phyloP scores from a whole-genome alignment of 2,329 filamentous ascomycete species.

The Exophiala dermatitidis region DNA sequence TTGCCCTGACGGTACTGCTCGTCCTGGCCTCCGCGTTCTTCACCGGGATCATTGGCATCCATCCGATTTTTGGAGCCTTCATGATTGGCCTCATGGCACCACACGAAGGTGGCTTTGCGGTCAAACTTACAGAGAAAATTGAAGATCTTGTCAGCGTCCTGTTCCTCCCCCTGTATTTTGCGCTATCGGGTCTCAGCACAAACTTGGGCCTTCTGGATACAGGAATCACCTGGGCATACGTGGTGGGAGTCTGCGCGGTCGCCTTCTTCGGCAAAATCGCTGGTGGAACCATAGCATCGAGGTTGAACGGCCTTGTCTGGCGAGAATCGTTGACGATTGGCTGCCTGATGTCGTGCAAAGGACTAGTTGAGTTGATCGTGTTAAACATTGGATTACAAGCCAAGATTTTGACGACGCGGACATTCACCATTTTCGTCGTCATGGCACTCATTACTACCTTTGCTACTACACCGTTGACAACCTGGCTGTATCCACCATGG shows the following conservation, averaged over 20 bases:
- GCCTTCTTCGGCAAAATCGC: constrained; percentile 81
- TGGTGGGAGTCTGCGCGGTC: constrained; percentile 70
- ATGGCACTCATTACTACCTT: constrained; percentile 89
- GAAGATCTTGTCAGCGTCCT: constrained; percentile 81
- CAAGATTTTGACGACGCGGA: constrained; percentile 68
- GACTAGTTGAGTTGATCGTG: constrained; percentile 90
- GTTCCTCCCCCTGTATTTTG: constrained; percentile 88
- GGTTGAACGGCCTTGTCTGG: constrained; percentile 72
- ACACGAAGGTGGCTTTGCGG: constrained; percentile 57
- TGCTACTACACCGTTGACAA: constrained; percentile 68
- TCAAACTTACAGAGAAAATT: constrained; percentile 85
- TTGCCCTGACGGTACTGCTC: constrained; percentile 73
- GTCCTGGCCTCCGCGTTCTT: constrained; percentile 77
- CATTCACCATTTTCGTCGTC: constrained; percentile 90
- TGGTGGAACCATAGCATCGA: constrained; percentile 72
- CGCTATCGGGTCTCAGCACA: constrained; percentile 80
- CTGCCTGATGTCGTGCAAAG: constrained; percentile 92
- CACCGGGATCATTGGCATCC: constrained; percentile 82
- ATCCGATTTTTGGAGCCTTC: constrained; percentile 92
- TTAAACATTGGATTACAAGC: constrained; percentile 74
- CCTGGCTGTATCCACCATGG: constrained; percentile 66
- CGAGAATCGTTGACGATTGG: constrained; percentile 84
- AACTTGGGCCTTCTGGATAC: constrained; percentile 75
- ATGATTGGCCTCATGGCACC: constrained; percentile 83
- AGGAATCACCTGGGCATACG: constrained; percentile 82